These are phyloP conservation scores for Themeda triandra DNA, from an alignment of 176 grass and related monocot genomes.

Conservation along the genomic window DNA sequence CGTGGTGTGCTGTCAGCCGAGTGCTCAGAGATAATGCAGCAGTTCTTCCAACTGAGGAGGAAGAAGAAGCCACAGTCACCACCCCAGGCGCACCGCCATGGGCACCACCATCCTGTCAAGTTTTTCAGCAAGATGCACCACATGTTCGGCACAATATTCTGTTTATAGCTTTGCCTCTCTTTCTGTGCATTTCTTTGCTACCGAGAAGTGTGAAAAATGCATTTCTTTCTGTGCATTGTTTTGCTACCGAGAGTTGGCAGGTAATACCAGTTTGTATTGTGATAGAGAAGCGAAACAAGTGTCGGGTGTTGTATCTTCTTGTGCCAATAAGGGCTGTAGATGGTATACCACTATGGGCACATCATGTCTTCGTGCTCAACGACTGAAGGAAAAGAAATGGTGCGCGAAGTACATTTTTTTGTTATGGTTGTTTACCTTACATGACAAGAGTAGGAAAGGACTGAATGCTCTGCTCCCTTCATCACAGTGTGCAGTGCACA, in stretches of 20 bases:
- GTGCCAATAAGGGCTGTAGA: not conserved
- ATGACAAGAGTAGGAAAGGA: too few relatives aligned
- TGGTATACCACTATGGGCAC: not conserved
- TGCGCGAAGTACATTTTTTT: too few relatives aligned
- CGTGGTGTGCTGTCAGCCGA: conserved; percentile 66
- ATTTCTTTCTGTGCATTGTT: not conserved
- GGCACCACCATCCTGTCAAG: conserved; percentile 66
- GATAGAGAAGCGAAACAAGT: not conserved
- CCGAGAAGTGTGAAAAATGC: not conserved
- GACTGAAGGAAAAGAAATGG: too few relatives aligned
- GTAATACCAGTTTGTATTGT: not conserved
- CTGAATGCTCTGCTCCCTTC: not conserved
- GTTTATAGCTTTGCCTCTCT: conserved; percentile 45
- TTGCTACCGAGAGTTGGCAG: not conserved
- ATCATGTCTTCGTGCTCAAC: too few relatives aligned
- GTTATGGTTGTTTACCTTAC: too few relatives aligned
- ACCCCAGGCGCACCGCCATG: conserved; percentile 29
- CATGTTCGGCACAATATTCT: conserved; percentile 72
- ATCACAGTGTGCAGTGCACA: too few relatives aligned
- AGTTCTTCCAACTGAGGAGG: conserved; percentile 85
- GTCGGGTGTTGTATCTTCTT: too few relatives aligned
- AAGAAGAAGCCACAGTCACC: conserved; percentile 48
- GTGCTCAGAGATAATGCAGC: conserved; percentile 81
- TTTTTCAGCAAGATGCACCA: conserved; percentile 77
- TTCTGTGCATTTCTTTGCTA: not conserved